phyloP scores from a whole-genome alignment of 2,329 filamentous ascomycete genomes.

The Zalaria sp. region DNA sequence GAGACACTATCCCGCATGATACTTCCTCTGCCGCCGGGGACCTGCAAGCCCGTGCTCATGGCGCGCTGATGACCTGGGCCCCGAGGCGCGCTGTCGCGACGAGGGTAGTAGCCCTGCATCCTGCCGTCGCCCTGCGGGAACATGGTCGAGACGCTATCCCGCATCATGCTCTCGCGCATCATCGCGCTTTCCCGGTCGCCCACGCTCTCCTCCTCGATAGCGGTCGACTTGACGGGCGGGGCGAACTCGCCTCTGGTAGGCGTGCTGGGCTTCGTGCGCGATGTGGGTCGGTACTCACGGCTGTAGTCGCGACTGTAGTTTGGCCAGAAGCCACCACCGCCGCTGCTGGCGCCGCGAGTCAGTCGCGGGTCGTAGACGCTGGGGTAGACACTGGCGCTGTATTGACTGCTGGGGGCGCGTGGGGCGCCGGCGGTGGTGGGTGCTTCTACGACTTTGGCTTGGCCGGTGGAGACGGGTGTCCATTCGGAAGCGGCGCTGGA shows the following conservation, averaged over 20 bases:
- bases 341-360: neutral
- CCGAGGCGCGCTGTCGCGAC: no score
- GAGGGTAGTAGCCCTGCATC: neutral
- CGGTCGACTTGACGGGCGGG: neutral
- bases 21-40: neutral
- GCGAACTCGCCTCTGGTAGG: neutral
- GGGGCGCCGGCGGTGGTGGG: conserved; percentile 1
- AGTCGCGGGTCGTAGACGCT: conserved; percentile 9
- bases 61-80: no score
- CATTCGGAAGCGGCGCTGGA: conserved; percentile 7
- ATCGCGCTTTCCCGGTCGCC: neutral
- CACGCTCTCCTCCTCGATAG: neutral
- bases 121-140: neutral
- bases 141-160: neutral
- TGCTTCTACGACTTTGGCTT: conserved; percentile 1
- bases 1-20: neutral
- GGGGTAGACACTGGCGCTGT: conserved; percentile 25
- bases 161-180: no score
- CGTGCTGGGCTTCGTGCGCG: neutral
- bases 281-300: neutral
- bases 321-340: neutral
- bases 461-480: conserved; percentile 12
- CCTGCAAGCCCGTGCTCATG: neutral
- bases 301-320: neutral
- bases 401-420: conserved; percentile 27